A percentile compares a stretch with the other conserved stretches of the same genome.
phyloP scores from a whole-genome alignment of 208 protist genomes.

The Trypanosoma boissoni region DNA sequence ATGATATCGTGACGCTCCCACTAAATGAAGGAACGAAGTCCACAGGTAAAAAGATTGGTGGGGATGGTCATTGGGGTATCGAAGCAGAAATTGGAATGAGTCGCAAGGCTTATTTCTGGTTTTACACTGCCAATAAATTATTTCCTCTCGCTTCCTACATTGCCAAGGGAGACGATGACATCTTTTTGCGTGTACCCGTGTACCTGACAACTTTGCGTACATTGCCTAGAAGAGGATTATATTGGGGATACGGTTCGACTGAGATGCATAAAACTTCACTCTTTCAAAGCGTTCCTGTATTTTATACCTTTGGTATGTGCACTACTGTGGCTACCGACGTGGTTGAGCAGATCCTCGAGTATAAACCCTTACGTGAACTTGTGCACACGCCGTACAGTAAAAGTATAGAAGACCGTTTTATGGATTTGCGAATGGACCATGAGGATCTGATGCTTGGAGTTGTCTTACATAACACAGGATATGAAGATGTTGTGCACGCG shows the following conservation, averaged over 20 bases:
- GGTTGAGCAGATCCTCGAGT: background rate
- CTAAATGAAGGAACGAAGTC: background rate
- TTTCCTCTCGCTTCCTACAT: background rate
- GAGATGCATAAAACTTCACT: background rate
- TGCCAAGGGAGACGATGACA: background rate
- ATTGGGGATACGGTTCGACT: too few species aligned
- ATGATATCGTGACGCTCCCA: background rate
- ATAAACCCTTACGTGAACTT: background rate
- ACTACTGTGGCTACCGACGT: background rate
- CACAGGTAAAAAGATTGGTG: background rate
- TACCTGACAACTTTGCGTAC: background rate
- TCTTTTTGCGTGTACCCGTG: background rate
- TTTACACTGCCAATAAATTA: background rate
- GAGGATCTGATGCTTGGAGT: background rate
- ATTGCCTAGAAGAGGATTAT: background rate
- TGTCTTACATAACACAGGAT: background rate
- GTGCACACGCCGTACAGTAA: background rate
- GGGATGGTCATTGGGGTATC: background rate
- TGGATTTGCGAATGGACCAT: background rate
- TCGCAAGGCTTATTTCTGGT: background rate
- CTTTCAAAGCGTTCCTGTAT: background rate
- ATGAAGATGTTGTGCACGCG: background rate
- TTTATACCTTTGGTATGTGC: background rate
- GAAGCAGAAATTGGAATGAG: background rate
- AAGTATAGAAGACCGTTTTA: background rate